A percentile compares a stretch with the other conserved stretches of the same genome.
Evolutionary conservation across 768 basidiomycete genomes (phyloP).

Genomic region (Termitomyces sp.): DNA sequence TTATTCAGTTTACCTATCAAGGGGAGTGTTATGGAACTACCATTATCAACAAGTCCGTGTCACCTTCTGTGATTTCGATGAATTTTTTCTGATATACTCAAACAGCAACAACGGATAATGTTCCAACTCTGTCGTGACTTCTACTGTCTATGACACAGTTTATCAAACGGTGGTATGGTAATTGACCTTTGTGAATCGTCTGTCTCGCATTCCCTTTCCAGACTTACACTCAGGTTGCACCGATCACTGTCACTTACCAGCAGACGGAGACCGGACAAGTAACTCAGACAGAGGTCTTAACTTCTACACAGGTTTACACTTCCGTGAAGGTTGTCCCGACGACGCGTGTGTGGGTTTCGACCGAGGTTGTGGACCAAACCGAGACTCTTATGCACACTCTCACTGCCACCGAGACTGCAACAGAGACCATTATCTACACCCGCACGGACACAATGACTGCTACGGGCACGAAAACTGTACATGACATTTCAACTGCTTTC

Average conservation of each 20-base stretch:
- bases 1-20: conserved; percentile 29
- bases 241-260: conserved; percentile 38
- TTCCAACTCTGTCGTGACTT: conserved; percentile 28
- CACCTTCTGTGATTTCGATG: neutral
- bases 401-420: conserved; percentile 60
- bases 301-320: conserved; percentile 42
- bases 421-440: conserved; percentile 50
- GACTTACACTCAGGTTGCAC: conserved; percentile 26
- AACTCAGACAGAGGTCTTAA: conserved; percentile 34
- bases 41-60: conserved; percentile 38
- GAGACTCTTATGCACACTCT: conserved; percentile 50
- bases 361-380: conserved; percentile 56
- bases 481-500: conserved; percentile 51
- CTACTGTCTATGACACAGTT: conserved; percentile 29
- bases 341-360: conserved; percentile 62
- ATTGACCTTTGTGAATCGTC: neutral
- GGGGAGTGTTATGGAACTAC: conserved; percentile 60
- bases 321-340: conserved; percentile 54
- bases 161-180: conserved; percentile 21
- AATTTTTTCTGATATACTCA: conserved; percentile 7
- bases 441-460: conserved; percentile 40
- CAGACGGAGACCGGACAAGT: conserved; percentile 29
- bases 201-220: conserved; percentile 5
- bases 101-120: conserved; percentile 17
- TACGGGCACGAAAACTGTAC: conserved; percentile 41